Percentiles rank a stretch among this genome's conserved stretches.
These are phyloP conservation scores for Gloeostereum incarnatum DNA, from an alignment of 768 basidiomycete species.

Conservation along the genomic window DNA sequence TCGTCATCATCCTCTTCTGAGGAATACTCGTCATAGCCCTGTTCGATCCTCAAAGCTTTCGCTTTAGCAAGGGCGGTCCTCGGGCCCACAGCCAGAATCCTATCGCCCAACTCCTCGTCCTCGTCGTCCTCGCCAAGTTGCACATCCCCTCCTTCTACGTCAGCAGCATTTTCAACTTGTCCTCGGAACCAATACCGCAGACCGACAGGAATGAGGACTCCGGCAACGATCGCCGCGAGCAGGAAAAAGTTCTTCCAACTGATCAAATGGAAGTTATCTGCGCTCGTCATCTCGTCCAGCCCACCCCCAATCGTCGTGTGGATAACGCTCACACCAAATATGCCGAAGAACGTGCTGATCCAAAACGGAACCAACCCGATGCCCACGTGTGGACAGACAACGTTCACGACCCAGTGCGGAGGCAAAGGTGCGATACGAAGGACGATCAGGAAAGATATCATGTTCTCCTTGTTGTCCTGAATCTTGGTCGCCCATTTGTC, in stretches of 20 bases:
- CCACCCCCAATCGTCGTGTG: constrained; percentile 93
- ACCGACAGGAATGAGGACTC: constrained; percentile 91
- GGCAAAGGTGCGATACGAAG: constrained; percentile 90
- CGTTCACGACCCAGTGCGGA: constrained; percentile 94
- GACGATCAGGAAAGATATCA: constrained; percentile 91
- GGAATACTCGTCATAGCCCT: constrained; percentile 25
- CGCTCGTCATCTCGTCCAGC: constrained; percentile 90
- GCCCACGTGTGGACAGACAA: constrained; percentile 87
- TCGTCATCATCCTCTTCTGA: constrained; percentile 45
- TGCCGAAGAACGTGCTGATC: constrained; percentile 83
- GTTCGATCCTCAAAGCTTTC: constrained; percentile 19
- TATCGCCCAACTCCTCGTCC: constrained; percentile 27
- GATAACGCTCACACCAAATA: constrained; percentile 86
- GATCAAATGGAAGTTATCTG: constrained; percentile 89
- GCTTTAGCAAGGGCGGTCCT: constrained; percentile 24
- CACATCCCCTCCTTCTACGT: constrained; percentile 19
- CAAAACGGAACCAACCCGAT: constrained; percentile 84
- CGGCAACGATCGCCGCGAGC: constrained; percentile 76
- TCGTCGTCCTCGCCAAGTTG: constrained; percentile 14
- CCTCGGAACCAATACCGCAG: constrained; percentile 75
- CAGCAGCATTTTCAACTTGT: constrained; percentile 35
- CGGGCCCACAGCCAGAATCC: constrained; percentile 50
- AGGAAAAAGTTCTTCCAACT: constrained; percentile 88
- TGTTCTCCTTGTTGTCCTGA: constrained; percentile 66
- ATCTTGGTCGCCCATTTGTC: constrained; percentile 81